These are phyloP conservation scores for Nakaseomyces nivariensis DNA, from an alignment of 1,139 yeast genomes.

Conservation along the genomic window DNA sequence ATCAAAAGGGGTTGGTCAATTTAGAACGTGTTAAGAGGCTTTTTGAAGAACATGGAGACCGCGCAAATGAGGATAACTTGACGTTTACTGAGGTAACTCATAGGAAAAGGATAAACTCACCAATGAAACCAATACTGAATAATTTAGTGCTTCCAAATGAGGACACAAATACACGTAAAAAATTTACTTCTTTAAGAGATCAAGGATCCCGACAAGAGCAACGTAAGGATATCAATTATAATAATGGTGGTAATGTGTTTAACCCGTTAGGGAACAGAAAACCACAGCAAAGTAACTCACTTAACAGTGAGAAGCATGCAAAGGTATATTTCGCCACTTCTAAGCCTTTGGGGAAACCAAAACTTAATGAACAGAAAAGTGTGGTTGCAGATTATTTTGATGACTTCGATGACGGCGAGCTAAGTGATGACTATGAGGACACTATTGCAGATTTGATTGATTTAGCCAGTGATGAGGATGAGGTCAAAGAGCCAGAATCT, in stretches of 20 bases:
- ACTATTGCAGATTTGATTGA: conserved; percentile 4
- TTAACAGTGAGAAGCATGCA: background rate
- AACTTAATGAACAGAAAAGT: conserved; percentile 60
- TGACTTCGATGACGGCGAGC: conserved; percentile 54
- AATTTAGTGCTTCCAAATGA: background rate
- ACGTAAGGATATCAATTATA: background rate
- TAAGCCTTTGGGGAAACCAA: conserved; percentile 12
- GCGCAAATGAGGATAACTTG: background rate
- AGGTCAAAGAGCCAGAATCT: background rate
- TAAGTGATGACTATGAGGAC: conserved; percentile 17
- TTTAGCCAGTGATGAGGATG: background rate
- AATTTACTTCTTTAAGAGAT: background rate
- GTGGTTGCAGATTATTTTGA: conserved; percentile 54
- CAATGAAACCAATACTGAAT: background rate
- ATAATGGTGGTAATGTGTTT: background rate
- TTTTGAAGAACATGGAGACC: background rate
- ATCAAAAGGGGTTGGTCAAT: conserved; percentile 30
- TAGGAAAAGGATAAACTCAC: background rate
- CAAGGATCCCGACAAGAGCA: background rate
- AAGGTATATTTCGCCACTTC: conserved; percentile 20
- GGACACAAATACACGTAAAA: background rate
- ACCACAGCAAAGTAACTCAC: background rate
- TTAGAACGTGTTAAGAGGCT: conserved; percentile 29
- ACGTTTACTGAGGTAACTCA: background rate
- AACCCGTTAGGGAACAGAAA: background rate